Evolutionary conservation across 352 stramenopile species (phyloP).

Genomic region (Pythium rhizo-oryzae): DNA sequence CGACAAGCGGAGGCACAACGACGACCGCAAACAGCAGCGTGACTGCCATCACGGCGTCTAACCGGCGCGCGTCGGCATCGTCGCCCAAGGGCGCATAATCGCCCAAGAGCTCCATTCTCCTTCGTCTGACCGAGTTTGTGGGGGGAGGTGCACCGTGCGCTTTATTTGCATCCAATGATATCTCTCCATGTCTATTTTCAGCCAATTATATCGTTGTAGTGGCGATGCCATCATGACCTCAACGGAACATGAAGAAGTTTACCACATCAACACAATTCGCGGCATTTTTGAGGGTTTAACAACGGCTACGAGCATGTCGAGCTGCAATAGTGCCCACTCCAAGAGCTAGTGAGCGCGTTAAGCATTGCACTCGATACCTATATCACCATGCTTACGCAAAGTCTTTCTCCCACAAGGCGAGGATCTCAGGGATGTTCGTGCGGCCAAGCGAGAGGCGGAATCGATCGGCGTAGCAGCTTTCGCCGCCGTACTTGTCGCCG

Average conservation of each 20-base stretch:
- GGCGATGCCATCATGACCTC: too few relatives aligned
- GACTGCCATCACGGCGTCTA: slow-evolving; percentile 54
- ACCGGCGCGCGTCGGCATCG: slow-evolving; percentile 22
- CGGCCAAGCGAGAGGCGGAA: slow-evolving; percentile 42
- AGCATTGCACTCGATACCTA: too few relatives aligned
- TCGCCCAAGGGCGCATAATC: slow-evolving; percentile 1
- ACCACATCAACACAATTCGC: too few relatives aligned
- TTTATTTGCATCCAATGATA: background rate
- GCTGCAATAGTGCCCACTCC: too few relatives aligned
- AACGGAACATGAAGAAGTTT: too few relatives aligned
- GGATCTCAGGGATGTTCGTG: slow-evolving; percentile 35
- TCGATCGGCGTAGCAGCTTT: slow-evolving; percentile 21
- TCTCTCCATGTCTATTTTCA: background rate
- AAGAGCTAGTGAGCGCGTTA: too few relatives aligned
- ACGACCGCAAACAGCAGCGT: slow-evolving; percentile 66
- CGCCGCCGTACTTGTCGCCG: slow-evolving; percentile 36
- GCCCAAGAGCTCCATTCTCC: slow-evolving; percentile 7
- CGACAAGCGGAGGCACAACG: slow-evolving; percentile 52
- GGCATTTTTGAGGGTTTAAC: too few relatives aligned
- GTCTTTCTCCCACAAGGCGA: slow-evolving; percentile 33
- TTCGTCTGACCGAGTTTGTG: background rate
- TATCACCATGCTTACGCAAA: slow-evolving; percentile 14
- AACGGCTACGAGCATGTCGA: too few relatives aligned
- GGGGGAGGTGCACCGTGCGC: background rate
- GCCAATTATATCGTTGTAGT: background rate